These are phyloP conservation scores for Citrus hindsii DNA, from an alignment of 345 rosid species.

Conservation along the genomic window DNA sequence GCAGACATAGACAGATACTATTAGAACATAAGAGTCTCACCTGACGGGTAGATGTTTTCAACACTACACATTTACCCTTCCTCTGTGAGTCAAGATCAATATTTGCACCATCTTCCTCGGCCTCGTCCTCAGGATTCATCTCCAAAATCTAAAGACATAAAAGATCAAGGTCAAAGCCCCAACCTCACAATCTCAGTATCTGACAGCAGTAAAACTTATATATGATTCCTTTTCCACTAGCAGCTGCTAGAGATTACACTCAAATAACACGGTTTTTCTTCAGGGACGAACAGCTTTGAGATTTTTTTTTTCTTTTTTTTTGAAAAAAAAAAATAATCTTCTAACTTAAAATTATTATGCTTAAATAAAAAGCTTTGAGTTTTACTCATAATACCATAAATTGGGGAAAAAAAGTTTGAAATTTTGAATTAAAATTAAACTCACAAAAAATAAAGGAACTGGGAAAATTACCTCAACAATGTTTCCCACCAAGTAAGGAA, in stretches of 20 bases:
- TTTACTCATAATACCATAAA: not conserved
- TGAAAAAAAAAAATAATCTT: not conserved
- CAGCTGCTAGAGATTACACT: too few relatives aligned
- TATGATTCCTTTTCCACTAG: too few relatives aligned
- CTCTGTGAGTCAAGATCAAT: slow-evolving; percentile 98
- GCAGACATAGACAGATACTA: too few relatives aligned
- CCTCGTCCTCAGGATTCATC: slow-evolving; percentile 98
- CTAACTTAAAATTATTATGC: not conserved
- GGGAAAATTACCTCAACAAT: slow-evolving; percentile 74
- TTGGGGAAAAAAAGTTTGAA: not conserved
- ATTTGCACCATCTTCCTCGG: slow-evolving; percentile 99
- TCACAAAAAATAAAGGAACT: too few relatives aligned
- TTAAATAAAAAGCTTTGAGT: not conserved
- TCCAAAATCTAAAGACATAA: slow-evolving; percentile 63
- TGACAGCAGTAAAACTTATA: too few relatives aligned
- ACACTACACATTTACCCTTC: slow-evolving; percentile 97
- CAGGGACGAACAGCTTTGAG: not conserved
- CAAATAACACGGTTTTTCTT: not conserved
- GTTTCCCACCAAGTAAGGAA: slow-evolving; percentile 97
- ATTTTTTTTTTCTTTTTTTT: not conserved
- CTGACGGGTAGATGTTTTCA: slow-evolving; percentile 98
- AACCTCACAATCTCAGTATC: too few relatives aligned
- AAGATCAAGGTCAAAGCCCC: not conserved
- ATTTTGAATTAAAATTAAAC: not conserved
- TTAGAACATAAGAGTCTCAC: slow-evolving; percentile 20